Evolutionary conservation across 805 yeast genomes (phyloP).

Genomic region (Metschnikowia aberdeeniae): DNA sequence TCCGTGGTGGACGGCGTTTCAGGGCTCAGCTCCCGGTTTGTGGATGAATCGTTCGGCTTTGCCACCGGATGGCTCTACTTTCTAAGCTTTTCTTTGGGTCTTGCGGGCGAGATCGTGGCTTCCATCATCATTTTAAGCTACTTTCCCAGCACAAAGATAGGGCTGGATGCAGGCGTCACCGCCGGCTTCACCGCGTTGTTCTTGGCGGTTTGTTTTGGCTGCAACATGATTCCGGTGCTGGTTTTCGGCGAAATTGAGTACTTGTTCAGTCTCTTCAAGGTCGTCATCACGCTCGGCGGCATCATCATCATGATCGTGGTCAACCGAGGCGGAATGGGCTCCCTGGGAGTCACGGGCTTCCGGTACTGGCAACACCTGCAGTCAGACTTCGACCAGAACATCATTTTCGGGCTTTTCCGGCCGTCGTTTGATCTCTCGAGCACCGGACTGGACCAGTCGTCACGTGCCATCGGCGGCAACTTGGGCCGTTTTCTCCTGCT

Average conservation of each 20-base stretch:
- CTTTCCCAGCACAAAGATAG: slow-evolving; percentile 52
- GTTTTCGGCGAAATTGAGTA: slow-evolving; percentile 75
- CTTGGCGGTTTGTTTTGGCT: slow-evolving; percentile 38
- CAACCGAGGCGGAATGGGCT: slow-evolving; percentile 54
- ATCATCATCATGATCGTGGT: slow-evolving; percentile 62
- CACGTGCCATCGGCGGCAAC: slow-evolving; percentile 56
- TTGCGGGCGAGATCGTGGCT: slow-evolving; percentile 80
- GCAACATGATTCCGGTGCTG: slow-evolving; percentile 66
- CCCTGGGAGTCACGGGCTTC: slow-evolving; percentile 50
- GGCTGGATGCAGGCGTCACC: slow-evolving; percentile 40
- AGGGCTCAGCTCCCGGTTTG: slow-evolving; percentile 69
- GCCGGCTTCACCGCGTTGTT: slow-evolving; percentile 67
- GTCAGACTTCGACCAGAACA: slow-evolving; percentile 42
- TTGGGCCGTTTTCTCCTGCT: slow-evolving; percentile 59
- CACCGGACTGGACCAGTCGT: slow-evolving; percentile 46
- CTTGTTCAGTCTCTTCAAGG: slow-evolving; percentile 53
- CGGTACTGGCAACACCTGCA: slow-evolving; percentile 59
- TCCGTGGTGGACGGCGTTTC: slow-evolving; percentile 79
- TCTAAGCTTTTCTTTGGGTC: slow-evolving; percentile 64
- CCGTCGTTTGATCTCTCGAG: slow-evolving; percentile 69
- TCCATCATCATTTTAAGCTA: slow-evolving; percentile 72
- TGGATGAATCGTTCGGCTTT: slow-evolving; percentile 75
- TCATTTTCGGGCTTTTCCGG: slow-evolving; percentile 68
- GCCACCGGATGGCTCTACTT: slow-evolving; percentile 73
- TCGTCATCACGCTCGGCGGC: slow-evolving; percentile 47